Evolutionary conservation across 441 rosid species (phyloP).

Genomic region (Iberis amara): DNA sequence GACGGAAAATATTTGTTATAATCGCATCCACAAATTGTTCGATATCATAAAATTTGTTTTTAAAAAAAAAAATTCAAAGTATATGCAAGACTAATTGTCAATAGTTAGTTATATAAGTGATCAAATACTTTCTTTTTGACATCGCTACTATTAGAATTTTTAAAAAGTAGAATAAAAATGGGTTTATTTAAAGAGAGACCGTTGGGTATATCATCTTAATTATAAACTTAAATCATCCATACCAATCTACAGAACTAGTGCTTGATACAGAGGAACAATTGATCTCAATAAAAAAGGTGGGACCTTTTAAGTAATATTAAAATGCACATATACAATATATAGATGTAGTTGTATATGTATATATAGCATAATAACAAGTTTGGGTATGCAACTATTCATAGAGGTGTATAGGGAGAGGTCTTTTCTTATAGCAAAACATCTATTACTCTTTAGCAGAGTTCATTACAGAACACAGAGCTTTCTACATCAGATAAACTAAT

Average conservation of each 20-base stretch:
- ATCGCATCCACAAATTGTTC: too few species aligned
- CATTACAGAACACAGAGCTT: constrained; percentile 25
- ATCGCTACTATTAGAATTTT: too few species aligned
- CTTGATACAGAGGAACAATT: constrained; percentile 33
- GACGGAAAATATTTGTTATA: too few species aligned
- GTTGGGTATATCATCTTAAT: constrained; percentile 8
- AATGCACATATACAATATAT: not conserved
- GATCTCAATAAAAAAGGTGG: constrained; percentile 32
- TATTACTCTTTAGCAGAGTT: constrained; percentile 27
- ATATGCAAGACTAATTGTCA: too few species aligned
- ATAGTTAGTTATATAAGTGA: too few species aligned
- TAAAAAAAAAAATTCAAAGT: too few species aligned
- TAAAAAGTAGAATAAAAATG: too few species aligned
- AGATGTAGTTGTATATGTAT: not conserved
- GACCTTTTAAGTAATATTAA: constrained; percentile 19
- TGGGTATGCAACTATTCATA: constrained; percentile 19
- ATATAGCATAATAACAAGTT: constrained; percentile 26
- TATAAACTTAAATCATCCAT: constrained; percentile 20
- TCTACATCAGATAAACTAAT: constrained; percentile 9
- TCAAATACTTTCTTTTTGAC: too few species aligned
- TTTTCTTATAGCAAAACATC: constrained; percentile 30
- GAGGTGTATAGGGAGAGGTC: constrained; percentile 17
- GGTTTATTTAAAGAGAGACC: not conserved
- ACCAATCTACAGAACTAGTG: constrained; percentile 27
- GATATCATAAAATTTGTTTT: too few species aligned